phyloP scores from a whole-genome alignment of 345 rosid genomes.

The Geranium rotundifolium region DNA sequence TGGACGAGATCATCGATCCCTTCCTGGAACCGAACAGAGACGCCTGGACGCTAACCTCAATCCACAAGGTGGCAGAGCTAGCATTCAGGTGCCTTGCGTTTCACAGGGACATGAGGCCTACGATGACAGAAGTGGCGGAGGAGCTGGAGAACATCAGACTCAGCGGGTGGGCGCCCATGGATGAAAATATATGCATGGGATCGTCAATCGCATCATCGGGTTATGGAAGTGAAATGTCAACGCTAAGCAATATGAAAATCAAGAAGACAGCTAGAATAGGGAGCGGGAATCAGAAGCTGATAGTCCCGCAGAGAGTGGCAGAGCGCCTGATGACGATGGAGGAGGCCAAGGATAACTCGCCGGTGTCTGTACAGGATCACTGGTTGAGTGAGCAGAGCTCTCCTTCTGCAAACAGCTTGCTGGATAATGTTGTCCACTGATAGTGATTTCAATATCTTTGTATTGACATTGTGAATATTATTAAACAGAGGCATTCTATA shows the following conservation, averaged over 20 bases:
- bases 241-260: too few species aligned
- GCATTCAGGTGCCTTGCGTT: conserved; percentile 28
- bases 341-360: conserved; percentile 45
- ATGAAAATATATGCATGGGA: conserved; percentile 7
- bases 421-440: conserved; percentile 43
- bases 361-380: conserved; percentile 61
- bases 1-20: too few species aligned
- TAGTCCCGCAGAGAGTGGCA: conserved; percentile 20
- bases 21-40: too few species aligned
- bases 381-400: conserved; percentile 88
- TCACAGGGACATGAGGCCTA: too few species aligned
- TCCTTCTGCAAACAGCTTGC: conserved; percentile 63
- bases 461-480: background rate
- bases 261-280: too few species aligned
- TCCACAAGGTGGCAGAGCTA: conserved; percentile 22
- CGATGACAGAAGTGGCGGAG: too few species aligned
- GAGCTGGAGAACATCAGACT: too few species aligned
- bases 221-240: background rate
- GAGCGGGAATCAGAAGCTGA: conserved; percentile 27
- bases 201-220: background rate
- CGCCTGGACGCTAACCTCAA: too few species aligned
- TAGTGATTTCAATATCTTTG: background rate
- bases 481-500: too few species aligned
- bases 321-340: conserved; percentile 28
- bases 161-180: conserved; percentile 1